Evolutionary conservation across 768 basidiomycete species (phyloP), one percentile per base, ranked within the genome.

Genomic region (Boletus sp.): DNA sequence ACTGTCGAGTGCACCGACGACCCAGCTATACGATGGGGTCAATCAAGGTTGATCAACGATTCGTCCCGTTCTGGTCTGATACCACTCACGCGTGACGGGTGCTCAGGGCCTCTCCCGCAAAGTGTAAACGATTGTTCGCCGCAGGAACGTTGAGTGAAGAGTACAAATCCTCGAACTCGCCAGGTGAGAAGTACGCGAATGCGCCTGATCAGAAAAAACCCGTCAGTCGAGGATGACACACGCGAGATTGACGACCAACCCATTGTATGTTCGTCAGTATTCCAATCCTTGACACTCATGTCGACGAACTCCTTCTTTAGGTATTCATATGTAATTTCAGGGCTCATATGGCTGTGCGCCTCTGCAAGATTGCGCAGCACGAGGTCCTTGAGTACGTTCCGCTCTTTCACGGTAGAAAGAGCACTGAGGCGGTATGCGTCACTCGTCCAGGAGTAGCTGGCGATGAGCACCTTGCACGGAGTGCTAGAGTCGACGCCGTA

Each of bases 131-230:
- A n/a, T n/a, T n/a, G n/a, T n/a, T n/a, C n/a, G n/a, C n/a, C n/a
- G n/a, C n/a, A n/a, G n/a, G n/a, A n/a, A n/a, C n/a, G n/a, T n/a
- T n/a, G n/a, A n/a, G n/a, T n/a, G n/a, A n/a, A n/a, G 57, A 50
- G 55, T 75, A 78, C 37, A 76, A 37, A 7, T 68, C 56, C 9
- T 59, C 55, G 52, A 77, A 78, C 20, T 76, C 56, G 7, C 77
- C 77, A 7, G 79, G 77, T 0, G 70, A 71, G 45, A 79, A 80
- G 59, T 62, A 64, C 0, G 77, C 78, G 55, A 68, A 77, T 5
- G 75, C 75, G 45, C 78, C 78, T 76, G 47, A 8, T 29, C 29
- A 50, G 8, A 20, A 50, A 28, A 20, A 20, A 30, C 15, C 0
- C 12, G 18, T 55, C 14, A 47, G 24, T 32, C 1, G 17, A 47